phyloP scores from a whole-genome alignment of 106 monocot genomes.

The Allium sativum region DNA sequence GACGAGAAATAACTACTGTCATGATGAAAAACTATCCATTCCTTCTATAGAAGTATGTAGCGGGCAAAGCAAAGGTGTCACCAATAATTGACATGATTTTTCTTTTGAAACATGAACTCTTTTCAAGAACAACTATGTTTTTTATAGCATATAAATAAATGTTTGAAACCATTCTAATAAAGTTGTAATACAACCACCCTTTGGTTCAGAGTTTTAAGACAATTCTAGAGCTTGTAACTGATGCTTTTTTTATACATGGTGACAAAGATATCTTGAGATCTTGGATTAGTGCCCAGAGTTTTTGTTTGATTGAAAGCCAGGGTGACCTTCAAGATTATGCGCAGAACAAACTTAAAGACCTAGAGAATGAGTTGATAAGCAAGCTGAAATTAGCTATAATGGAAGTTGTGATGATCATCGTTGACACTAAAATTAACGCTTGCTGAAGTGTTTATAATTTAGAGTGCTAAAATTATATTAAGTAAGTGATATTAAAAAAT shows the following conservation, averaged over 20 bases:
- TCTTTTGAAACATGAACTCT: constrained; percentile 83
- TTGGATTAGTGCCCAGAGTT: constrained; percentile 69
- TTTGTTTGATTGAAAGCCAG: constrained; percentile 78
- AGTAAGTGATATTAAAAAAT: too few relatives aligned
- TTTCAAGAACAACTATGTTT: constrained; percentile 76
- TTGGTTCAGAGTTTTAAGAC: constrained; percentile 65
- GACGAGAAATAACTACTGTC: constrained; percentile 63
- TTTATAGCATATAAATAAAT: background rate
- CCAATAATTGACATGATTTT: constrained; percentile 66
- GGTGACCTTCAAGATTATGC: constrained; percentile 90
- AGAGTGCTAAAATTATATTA: too few relatives aligned
- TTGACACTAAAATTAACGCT: too few relatives aligned
- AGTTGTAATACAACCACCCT: background rate
- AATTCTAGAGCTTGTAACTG: constrained; percentile 57
- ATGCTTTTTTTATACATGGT: constrained; percentile 94
- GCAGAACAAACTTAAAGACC: constrained; percentile 73
- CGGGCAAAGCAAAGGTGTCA: constrained; percentile 86
- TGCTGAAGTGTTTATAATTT: too few relatives aligned
- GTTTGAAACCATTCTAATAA: constrained; percentile 1
- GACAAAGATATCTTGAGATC: constrained; percentile 85
- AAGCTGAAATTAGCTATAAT: constrained; percentile 82
- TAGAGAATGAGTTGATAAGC: constrained; percentile 68
- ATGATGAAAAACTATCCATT: constrained; percentile 80
- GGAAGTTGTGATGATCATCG: constrained; percentile 61
- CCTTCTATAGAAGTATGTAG: constrained; percentile 66